Conservation (phyloP, 768 basidiomycete species). For the Rickenella mellea region DNA sequence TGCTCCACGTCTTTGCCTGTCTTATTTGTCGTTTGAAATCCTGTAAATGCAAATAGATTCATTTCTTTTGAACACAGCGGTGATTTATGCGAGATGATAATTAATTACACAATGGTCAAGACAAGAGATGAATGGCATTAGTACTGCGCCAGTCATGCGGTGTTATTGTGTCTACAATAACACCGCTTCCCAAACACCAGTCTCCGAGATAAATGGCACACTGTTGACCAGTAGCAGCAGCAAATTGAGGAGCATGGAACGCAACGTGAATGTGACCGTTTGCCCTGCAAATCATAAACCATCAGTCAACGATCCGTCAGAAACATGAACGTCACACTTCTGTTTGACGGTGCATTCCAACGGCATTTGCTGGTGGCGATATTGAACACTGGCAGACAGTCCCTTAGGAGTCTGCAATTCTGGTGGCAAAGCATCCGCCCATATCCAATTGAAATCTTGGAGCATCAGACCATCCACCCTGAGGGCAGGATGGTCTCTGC, state of each 20-base stretch:
- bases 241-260: slow-evolving; percentile 53
- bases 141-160: no score
- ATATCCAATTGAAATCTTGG: slow-evolving; percentile 67
- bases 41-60: no score
- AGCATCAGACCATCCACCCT: slow-evolving; percentile 26
- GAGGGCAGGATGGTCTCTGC: slow-evolving; percentile 54
- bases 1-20: no score
- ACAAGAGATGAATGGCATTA: no score
- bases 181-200: slow-evolving; percentile 81
- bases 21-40: no score
- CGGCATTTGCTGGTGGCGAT: slow-evolving; percentile 53
- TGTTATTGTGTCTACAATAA: slow-evolving; percentile 32
- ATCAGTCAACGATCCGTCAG: neutral
- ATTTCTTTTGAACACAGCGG: no score
- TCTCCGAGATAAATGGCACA: slow-evolving; percentile 62
- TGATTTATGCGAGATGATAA: no score
- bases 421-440: slow-evolving; percentile 46
- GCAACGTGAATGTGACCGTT: slow-evolving; percentile 19
- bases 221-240: slow-evolving; percentile 74
- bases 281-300: slow-evolving; percentile 12
- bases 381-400: slow-evolving; percentile 54
- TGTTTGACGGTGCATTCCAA: slow-evolving; percentile 44
- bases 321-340: slow-evolving; percentile 17
- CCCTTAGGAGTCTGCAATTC: slow-evolving; percentile 30
- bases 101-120: no score